Evolutionary conservation across 495 filamentous ascomycete species (phyloP).

Genomic region (Aspergillus kassunensis): DNA sequence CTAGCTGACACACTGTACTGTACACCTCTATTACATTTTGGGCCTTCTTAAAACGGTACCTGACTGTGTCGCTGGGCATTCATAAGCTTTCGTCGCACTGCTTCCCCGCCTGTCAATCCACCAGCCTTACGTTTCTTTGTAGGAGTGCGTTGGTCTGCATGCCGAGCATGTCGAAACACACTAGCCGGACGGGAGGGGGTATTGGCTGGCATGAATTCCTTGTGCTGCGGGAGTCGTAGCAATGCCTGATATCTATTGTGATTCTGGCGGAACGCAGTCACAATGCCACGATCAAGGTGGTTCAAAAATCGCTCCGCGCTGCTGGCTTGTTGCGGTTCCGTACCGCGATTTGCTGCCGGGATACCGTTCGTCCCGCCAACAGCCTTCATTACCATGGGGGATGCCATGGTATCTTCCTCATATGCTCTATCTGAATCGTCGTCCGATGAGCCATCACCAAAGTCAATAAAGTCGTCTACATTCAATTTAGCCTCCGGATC

Average conservation of each 20-base stretch:
- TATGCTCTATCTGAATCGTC: constrained; percentile 41
- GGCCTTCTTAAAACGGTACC: constrained; percentile 31
- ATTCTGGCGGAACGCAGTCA: constrained; percentile 76
- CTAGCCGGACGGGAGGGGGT: constrained; percentile 42
- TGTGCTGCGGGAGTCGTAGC: constrained; percentile 55
- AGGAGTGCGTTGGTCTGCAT: constrained; percentile 41
- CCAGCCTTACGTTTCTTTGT: constrained; percentile 42
- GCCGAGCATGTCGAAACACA: constrained; percentile 45
- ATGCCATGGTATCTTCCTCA: constrained; percentile 37
- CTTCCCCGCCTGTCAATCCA: constrained; percentile 37
- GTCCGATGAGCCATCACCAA: constrained; percentile 58
- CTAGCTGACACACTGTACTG: too few relatives aligned
- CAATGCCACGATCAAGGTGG: constrained; percentile 65
- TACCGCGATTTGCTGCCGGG: constrained; percentile 48
- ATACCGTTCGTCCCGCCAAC: constrained; percentile 38
- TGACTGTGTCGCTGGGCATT: constrained; percentile 41
- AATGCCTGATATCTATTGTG: constrained; percentile 69
- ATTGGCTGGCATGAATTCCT: constrained; percentile 49
- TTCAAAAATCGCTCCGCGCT: constrained; percentile 58
- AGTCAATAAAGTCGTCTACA: constrained; percentile 69
- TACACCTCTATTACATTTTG: too few relatives aligned
- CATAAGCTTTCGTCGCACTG: constrained; percentile 47
- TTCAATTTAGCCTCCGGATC: constrained; percentile 63
- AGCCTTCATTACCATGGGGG: constrained; percentile 32
- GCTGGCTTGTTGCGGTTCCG: constrained; percentile 44